phyloP scores from a whole-genome alignment of 2,329 filamentous ascomycete species.

The Ceratocystis diversiconidia region DNA sequence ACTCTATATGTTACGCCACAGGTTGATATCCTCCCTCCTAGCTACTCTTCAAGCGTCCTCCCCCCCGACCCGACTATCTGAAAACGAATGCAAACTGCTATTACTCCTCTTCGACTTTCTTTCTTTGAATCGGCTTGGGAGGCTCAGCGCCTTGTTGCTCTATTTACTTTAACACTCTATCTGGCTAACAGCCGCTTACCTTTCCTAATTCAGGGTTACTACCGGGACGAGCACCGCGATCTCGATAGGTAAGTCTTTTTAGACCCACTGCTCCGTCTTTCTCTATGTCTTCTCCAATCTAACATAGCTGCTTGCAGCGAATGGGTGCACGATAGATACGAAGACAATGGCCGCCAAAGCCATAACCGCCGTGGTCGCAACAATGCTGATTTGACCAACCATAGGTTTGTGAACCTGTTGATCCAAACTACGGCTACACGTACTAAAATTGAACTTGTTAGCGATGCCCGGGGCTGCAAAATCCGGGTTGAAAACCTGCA shows the following conservation, averaged over 20 bases:
- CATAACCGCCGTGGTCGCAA: constrained; percentile 31
- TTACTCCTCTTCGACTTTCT: constrained; percentile 2
- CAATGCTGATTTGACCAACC: constrained; percentile 20
- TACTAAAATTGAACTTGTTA: constrained; percentile 21
- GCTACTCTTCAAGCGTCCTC: constrained; percentile 3
- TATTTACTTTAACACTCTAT: constrained; percentile 2
- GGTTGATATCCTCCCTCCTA: constrained; percentile 17
- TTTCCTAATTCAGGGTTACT: constrained; percentile 38
- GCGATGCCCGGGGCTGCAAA: constrained; percentile 48
- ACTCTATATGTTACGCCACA: neutral
- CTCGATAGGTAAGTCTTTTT: constrained; percentile 48
- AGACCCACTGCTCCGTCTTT: neutral
- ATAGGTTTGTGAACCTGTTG: constrained; percentile 11
- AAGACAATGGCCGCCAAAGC: constrained; percentile 48
- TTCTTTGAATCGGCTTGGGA: constrained; percentile 5
- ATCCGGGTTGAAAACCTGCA: constrained; percentile 80
- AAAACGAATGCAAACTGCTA: constrained; percentile 1
- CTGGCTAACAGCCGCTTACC: constrained; percentile 20
- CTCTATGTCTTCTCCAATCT: neutral
- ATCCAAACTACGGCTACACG: neutral
- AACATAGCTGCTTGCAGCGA: constrained; percentile 40
- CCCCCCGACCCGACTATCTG: neutral
- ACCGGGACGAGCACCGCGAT: constrained; percentile 48
- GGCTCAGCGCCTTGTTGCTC: constrained; percentile 5
- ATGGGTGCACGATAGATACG: constrained; percentile 88